These are phyloP conservation scores for Hymenoscyphus salicellus DNA, from an alignment of 2,329 filamentous ascomycete genomes.

Conservation along the genomic window DNA sequence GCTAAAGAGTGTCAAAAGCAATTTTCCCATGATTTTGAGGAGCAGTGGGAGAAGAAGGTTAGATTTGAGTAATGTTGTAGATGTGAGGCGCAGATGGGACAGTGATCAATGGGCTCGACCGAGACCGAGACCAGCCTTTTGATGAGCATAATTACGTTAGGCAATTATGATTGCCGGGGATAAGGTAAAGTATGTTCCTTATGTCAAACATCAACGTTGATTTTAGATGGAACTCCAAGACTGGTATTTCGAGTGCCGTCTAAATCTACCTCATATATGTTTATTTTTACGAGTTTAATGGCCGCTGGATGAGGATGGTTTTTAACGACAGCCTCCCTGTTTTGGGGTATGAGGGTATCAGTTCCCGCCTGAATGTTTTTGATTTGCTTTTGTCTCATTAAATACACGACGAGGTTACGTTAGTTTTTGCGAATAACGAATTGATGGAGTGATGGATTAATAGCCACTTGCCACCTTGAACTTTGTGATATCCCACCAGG, in stretches of 20 bases:
- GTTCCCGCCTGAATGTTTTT: not conserved
- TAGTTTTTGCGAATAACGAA: too few species aligned
- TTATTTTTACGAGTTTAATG: not conserved
- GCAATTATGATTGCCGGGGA: not conserved
- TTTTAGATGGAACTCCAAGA: not conserved
- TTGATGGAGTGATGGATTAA: too few species aligned
- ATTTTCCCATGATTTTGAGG: constrained; percentile 16
- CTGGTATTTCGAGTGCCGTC: not conserved
- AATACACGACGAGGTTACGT: too few species aligned
- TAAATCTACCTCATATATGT: not conserved
- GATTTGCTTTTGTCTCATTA: too few species aligned
- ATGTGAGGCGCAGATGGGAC: too few species aligned
- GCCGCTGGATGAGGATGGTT: not conserved
- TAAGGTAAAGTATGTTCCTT: not conserved
- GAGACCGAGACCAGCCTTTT: too few species aligned
- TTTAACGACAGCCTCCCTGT: not conserved
- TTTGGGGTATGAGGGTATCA: not conserved
- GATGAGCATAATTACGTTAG: not conserved
- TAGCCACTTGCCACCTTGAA: too few species aligned
- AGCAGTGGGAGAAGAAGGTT: constrained; percentile 10
- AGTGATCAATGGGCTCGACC: not conserved
- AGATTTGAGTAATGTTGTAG: too few species aligned
- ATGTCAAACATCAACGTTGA: not conserved
- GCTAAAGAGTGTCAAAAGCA: not conserved
- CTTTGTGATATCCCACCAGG: too few species aligned